A percentile compares a stretch with the other conserved stretches of the same genome.
phyloP scores from a whole-genome alignment of 306 rosid species.

The Crataegus laevigata region DNA sequence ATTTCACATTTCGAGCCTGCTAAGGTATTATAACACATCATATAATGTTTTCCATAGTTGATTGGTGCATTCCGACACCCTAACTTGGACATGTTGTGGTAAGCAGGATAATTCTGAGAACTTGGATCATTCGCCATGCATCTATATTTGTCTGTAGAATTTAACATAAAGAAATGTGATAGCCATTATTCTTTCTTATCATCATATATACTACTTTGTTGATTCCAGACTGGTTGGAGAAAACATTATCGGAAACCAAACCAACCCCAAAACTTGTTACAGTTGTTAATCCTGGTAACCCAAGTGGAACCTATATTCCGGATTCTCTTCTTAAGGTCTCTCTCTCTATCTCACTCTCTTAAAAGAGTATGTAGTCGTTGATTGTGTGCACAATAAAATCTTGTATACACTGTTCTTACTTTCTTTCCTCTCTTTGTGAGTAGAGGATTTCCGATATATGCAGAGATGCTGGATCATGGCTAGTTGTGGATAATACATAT shows the following conservation, averaged over 20 bases:
- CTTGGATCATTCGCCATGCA: neutral
- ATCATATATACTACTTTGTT: constrained; percentile 10
- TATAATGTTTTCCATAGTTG: neutral
- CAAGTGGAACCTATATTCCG: constrained; percentile 85
- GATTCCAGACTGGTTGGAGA: constrained; percentile 87
- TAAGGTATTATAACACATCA: neutral
- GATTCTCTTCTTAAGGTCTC: constrained; percentile 75
- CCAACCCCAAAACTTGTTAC: constrained; percentile 92
- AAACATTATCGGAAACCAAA: constrained; percentile 49
- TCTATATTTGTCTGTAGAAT: neutral
- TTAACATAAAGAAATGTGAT: neutral
- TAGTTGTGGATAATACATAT: constrained; percentile 82
- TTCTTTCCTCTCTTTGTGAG: constrained; percentile 15
- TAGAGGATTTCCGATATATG: constrained; percentile 89
- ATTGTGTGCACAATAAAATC: neutral
- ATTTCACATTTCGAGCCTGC: neutral
- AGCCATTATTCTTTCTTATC: constrained; percentile 1
- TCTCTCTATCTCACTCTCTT: constrained; percentile 16
- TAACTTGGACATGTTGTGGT: neutral
- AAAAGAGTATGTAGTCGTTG: neutral
- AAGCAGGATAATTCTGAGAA: neutral
- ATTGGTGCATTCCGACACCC: neutral
- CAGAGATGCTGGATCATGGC: constrained; percentile 76
- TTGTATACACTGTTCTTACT: constrained; percentile 18
- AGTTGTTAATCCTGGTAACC: constrained; percentile 95